Evolutionary conservation across 495 filamentous ascomycete genomes (phyloP).

Genomic region (Hypoxylon crocopeplum): DNA sequence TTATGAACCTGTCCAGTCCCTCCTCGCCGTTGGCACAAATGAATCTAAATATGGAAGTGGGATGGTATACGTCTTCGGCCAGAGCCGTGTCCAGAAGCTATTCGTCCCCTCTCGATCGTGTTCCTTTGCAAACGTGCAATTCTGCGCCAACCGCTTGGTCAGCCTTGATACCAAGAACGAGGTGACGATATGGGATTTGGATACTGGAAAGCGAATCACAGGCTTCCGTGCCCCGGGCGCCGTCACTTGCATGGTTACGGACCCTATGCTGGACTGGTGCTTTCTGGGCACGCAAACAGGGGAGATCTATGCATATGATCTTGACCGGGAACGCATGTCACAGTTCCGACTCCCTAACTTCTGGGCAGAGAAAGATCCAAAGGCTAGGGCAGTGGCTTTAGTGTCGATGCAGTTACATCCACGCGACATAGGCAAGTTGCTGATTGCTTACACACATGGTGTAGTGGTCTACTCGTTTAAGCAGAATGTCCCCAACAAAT

Average conservation of each 20-base stretch:
- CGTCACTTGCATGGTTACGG: conserved; percentile 74
- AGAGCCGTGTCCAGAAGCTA: conserved; percentile 75
- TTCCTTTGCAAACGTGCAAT: conserved; percentile 49
- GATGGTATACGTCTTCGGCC: conserved; percentile 90
- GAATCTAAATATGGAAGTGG: conserved; percentile 78
- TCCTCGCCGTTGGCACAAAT: conserved; percentile 90
- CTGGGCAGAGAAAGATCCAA: conserved; percentile 71
- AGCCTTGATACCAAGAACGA: conserved; percentile 86
- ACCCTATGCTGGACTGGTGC: conserved; percentile 90
- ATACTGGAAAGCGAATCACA: conserved; percentile 62
- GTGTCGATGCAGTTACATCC: conserved; percentile 87
- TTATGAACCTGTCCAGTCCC: conserved; percentile 92
- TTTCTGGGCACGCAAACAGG: conserved; percentile 79
- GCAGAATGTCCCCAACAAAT: conserved; percentile 76
- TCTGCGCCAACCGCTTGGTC: conserved; percentile 74
- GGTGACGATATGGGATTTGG: conserved; percentile 76
- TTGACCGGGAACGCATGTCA: conserved; percentile 79
- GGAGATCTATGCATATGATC: conserved; percentile 87
- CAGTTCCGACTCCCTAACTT: conserved; percentile 83
- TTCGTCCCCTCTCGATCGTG: conserved; percentile 68
- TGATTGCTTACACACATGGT: conserved; percentile 87
- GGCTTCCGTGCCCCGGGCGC: conserved; percentile 75
- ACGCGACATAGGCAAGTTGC: conserved; percentile 86
- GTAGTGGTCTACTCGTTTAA: conserved; percentile 93
- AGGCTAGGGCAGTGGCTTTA: conserved; percentile 39